Base-by-base conservation (phyloP, 1,139 yeast genomes). In the Arxiozyma slooffiae region DNA sequence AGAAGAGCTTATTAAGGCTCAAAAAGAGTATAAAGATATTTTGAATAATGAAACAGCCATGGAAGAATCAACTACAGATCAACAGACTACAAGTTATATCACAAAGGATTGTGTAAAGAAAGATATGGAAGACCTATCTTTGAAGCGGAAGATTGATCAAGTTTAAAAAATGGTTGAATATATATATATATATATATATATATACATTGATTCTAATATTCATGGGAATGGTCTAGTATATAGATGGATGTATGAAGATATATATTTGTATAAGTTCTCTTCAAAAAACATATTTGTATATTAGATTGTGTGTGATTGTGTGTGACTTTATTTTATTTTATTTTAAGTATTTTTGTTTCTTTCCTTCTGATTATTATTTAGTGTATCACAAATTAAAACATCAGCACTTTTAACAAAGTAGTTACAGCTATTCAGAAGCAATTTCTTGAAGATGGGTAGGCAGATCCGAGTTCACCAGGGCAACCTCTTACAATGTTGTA, bases 401-500 rank as follows among this genome's bases (percentile, higher is more conserved):
- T 76, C 69, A 2, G 72, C 66, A 41, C 70, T 69, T 4, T 50
- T 53, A 1, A 51, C 61, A 42, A 69, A 75, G 70, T 78, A 75
- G 55, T 68, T 77, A 62, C 84, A 84, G 49, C 87, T 75, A 64
- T 57, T 62, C 34, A 54, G 53, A 11, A 63, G 52, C 22, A 79
- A 67, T 2, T 75, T 0, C 60, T 59, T 0, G 44, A 26, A 44
- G 51, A 47, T 8, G 97, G 97, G 60, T 97, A 92, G 34, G 65
- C 59, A 65, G 92, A 89, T 1, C 79, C 80, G 59, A 92, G 80
- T 38, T 71, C 79, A 0, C 90, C 71, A 0, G 97, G 96, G 66
- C 98, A 92, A 64, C 85, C 85, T 51, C 89, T 75, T 3, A 83
- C 94, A 11, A 92, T 78, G 2, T 81, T 77, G 53, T 86, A 73